A percentile compares a stretch with the other conserved stretches of the same genome.
phyloP scores from a whole-genome alignment of 129 eudicot genomes.

The Saposhnikovia divaricata region DNA sequence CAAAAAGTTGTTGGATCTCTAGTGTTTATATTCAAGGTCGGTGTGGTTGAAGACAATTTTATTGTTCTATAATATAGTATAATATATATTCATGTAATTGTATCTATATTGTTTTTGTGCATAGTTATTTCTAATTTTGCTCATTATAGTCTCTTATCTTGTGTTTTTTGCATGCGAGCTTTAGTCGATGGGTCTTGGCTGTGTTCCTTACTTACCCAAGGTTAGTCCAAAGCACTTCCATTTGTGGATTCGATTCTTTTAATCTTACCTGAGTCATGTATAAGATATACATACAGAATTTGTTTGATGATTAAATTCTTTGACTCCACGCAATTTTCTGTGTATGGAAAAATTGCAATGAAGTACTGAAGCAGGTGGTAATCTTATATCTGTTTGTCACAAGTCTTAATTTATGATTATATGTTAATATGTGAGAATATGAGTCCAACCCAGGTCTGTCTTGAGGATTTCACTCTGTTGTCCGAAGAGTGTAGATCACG shows the following conservation, averaged over 20 bases:
- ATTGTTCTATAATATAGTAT: background rate
- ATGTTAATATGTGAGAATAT: background rate
- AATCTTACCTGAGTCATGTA: background rate
- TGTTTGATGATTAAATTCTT: background rate
- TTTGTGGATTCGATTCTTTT: background rate
- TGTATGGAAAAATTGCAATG: background rate
- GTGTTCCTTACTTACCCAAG: slow-evolving; percentile 97
- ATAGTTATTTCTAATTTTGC: background rate
- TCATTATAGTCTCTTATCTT: background rate
- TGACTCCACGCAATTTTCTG: background rate
- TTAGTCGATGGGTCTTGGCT: slow-evolving; percentile 97
- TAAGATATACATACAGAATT: background rate
- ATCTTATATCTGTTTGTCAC: background rate
- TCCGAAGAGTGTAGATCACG: background rate
- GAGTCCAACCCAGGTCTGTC: background rate
- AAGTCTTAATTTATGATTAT: background rate
- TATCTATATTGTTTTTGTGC: background rate
- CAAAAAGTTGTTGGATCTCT: slow-evolving; percentile 97
- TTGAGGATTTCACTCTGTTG: background rate
- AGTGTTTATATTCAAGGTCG: slow-evolving; percentile 92
- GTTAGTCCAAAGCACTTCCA: slow-evolving; percentile 33
- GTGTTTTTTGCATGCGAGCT: slow-evolving; percentile 29
- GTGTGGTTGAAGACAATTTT: slow-evolving; percentile 16
- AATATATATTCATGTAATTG: background rate
- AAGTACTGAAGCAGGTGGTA: background rate